Evolutionary conservation across 192 early-diverging fungal species (phyloP).

Genomic region (Phlyctochytrium arcticum): DNA sequence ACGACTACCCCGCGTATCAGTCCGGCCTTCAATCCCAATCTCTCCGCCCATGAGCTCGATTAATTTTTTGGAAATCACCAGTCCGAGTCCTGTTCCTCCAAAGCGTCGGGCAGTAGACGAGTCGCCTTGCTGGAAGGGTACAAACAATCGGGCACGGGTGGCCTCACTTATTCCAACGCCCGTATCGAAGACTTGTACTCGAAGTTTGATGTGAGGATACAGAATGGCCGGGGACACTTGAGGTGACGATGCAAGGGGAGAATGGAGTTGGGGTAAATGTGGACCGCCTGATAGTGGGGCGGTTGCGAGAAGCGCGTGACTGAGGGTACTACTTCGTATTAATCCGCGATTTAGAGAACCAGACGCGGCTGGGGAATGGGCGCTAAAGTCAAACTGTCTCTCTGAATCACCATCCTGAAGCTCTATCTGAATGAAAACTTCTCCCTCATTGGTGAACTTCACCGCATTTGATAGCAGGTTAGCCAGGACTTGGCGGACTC

Average conservation of each 20-base stretch:
- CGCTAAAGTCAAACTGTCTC: not conserved
- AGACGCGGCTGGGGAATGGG: not conserved
- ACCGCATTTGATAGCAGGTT: slow-evolving; percentile 81
- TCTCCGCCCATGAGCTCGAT: slow-evolving; percentile 17
- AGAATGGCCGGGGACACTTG: not conserved
- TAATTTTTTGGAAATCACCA: slow-evolving; percentile 79
- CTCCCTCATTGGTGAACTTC: slow-evolving; percentile 70
- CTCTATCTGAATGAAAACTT: slow-evolving; percentile 48
- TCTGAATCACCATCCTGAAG: slow-evolving; percentile 1
- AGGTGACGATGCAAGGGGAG: not conserved
- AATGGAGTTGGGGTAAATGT: no score
- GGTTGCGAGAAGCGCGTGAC: not conserved
- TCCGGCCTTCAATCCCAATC: slow-evolving; percentile 1
- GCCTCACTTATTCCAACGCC: slow-evolving; percentile 79
- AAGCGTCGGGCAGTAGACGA: slow-evolving; percentile 47
- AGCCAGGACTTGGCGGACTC: slow-evolving; percentile 76
- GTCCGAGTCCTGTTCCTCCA: slow-evolving; percentile 82
- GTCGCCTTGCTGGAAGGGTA: slow-evolving; percentile 80
- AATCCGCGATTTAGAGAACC: not conserved
- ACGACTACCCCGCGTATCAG: not conserved
- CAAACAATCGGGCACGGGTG: slow-evolving; percentile 69
- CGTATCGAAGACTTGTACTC: slow-evolving; percentile 71
- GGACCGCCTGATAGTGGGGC: no score
- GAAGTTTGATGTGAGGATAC: slow-evolving; percentile 33
- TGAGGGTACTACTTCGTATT: not conserved